Evolutionary conservation across 1,284 basidiomycete species (phyloP).

Genomic region (Boletellus deceptivus): DNA sequence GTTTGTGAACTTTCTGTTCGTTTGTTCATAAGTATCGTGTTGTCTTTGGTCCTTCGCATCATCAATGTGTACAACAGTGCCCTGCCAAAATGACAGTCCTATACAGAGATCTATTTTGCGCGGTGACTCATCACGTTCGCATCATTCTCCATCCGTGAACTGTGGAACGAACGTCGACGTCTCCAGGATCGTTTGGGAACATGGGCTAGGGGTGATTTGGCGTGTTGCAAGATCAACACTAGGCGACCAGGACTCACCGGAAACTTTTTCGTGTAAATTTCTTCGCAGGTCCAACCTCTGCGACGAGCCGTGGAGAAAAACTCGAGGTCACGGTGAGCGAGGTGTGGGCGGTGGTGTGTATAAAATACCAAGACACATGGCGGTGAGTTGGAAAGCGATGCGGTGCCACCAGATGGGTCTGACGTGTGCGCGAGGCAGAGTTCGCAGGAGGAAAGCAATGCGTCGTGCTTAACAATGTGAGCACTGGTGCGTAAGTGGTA

Average conservation of each 20-base stretch:
- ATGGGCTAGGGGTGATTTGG: slow-evolving; percentile 55
- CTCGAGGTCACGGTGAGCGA: slow-evolving; percentile 80
- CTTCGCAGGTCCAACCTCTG: slow-evolving; percentile 73
- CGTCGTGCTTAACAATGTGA: slow-evolving; percentile 61
- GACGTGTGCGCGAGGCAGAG: slow-evolving; percentile 31
- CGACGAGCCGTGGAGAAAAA: slow-evolving; percentile 75
- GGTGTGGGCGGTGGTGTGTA: slow-evolving; percentile 86
- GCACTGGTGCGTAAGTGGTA: not conserved
- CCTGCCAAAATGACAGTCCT: no score
- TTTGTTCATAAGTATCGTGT: no score
- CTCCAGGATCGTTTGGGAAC: slow-evolving; percentile 85
- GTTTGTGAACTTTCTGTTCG: no score
- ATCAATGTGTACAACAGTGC: not conserved
- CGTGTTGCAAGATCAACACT: not conserved
- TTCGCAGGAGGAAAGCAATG: slow-evolving; percentile 78
- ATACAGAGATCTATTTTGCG: not conserved
- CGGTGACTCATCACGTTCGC: slow-evolving; percentile 11
- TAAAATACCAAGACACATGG: slow-evolving; percentile 86
- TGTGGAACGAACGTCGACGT: slow-evolving; percentile 66
- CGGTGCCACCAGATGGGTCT: not conserved
- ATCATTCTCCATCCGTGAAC: slow-evolving; percentile 77
- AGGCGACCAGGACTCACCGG: slow-evolving; percentile 41
- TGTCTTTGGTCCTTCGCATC: not conserved
- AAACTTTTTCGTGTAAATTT: slow-evolving; percentile 69
- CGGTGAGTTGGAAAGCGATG: slow-evolving; percentile 14